Evolutionary conservation across 176 grass and related monocot species (phyloP), one percentile per base, ranked within the genome.

Genomic region (Juncus inflexus): DNA sequence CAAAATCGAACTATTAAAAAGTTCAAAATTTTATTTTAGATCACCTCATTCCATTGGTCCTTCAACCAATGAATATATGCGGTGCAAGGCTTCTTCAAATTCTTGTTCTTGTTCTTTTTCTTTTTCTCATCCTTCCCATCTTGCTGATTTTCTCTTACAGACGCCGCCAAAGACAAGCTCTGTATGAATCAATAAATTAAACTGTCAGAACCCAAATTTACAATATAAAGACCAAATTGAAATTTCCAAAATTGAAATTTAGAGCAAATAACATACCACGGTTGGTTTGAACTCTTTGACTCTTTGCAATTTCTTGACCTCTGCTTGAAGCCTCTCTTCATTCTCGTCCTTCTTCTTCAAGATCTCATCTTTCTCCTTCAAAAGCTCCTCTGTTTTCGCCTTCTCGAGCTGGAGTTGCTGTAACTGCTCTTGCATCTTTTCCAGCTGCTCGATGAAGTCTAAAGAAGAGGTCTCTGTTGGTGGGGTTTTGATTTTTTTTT

Each of bases 281-380:
- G 88, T 91, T 62, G 94, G 94, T 55, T 91, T 91, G 83, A 97
- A 97, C 80, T 84, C 88, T 80, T 97, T 97, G 47, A 63, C 38
- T 54, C 80, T 84, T 70, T 97, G 88, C 38, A 86, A 69, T 70
- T 97, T 97, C 77, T 86, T 81, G 78, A 91, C 55, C 62, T 91
- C 75, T 12, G 77, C 80, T 69, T 91, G 74, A 54, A 97, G 87
- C 50, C 64, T 62, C 56, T 19, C 87, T 63, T 78, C 74, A 74
- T 86, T 60, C 83, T 86, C 86, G 28, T 97, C 87, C 78, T 88
- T 89, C 77, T 69, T 75, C 55, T 77, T 80, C 60, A 91, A 65
- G 39, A 80, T 75, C 77, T 88, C 82, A 12, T 97, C 87, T 58
- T 76, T 72, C 50, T 97, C 73, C 74, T 60, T 36, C 37, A 91